Evolutionary conservation across 2,329 filamentous ascomycete genomes (phyloP).

Genomic region (Tolypocladium amazonense): DNA sequence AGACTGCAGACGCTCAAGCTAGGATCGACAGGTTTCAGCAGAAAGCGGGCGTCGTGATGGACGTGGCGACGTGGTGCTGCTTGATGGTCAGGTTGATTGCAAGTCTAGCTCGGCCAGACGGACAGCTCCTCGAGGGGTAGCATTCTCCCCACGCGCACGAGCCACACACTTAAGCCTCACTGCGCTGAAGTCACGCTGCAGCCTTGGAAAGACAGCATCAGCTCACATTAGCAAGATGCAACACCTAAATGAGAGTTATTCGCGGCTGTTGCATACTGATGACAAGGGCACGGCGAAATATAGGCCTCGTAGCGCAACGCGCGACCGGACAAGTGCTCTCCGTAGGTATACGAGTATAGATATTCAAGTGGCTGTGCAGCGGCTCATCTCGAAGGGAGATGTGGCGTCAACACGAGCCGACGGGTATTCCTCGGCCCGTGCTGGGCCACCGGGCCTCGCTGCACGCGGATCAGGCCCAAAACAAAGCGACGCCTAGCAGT

Average conservation of each 20-base stretch:
- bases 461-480: neutral
- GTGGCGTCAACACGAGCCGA: neutral
- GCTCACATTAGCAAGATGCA: neutral
- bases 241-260: neutral
- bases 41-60: neutral
- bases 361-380: neutral
- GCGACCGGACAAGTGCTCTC: neutral
- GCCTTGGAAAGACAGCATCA: neutral
- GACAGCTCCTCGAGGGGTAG: neutral
- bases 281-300: neutral
- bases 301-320: neutral
- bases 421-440: neutral
- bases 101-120: neutral
- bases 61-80: neutral
- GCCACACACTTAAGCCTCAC: conserved; percentile 2
- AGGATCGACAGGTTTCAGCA: neutral
- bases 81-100: neutral
- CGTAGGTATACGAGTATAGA: neutral
- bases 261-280: neutral
- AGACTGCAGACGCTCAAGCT: neutral
- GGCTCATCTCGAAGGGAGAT: neutral
- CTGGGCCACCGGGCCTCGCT: neutral
- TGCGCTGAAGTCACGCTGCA: neutral
- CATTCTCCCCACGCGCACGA: conserved; percentile 6
- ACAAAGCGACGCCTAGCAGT: neutral